Conservation (phyloP, 805 yeast species). For the Hanseniaspora occidentalis region DNA sequence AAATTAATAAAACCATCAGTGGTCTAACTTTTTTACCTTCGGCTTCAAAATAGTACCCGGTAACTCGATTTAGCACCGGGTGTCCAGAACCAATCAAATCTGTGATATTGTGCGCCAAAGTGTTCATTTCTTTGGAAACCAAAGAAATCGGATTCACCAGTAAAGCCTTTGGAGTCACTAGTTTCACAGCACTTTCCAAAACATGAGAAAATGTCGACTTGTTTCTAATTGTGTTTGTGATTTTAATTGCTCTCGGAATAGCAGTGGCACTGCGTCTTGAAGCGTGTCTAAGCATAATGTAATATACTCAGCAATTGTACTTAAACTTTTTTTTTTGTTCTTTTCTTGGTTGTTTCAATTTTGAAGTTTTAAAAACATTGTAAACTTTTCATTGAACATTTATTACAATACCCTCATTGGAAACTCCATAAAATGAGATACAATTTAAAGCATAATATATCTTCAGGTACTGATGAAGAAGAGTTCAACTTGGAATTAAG, state of each 20-base stretch:
- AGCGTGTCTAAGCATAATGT: neutral
- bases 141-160: conserved; percentile 77
- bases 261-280: neutral
- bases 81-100: conserved; percentile 83
- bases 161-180: conserved; percentile 51
- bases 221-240: too few species aligned
- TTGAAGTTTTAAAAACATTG: too few species aligned
- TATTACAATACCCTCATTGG: too few species aligned
- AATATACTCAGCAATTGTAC: neutral
- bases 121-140: conserved; percentile 88
- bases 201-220: conserved; percentile 39
- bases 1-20: conserved; percentile 66
- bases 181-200: conserved; percentile 56
- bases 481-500: too few species aligned
- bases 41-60: conserved; percentile 90
- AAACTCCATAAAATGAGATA: too few species aligned
- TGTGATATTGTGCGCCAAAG: conserved; percentile 77
- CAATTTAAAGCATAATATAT: too few species aligned
- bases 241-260: too few species aligned
- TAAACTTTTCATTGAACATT: too few species aligned
- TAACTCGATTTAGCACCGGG: conserved; percentile 81
- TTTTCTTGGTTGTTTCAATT: too few species aligned
- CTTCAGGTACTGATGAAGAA: too few species aligned
- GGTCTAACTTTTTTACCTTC: conserved; percentile 96
- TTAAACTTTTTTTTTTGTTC: too few species aligned